phyloP scores from a whole-genome alignment of 2,329 filamentous ascomycete genomes.

The Cladosporium oxysporum region DNA sequence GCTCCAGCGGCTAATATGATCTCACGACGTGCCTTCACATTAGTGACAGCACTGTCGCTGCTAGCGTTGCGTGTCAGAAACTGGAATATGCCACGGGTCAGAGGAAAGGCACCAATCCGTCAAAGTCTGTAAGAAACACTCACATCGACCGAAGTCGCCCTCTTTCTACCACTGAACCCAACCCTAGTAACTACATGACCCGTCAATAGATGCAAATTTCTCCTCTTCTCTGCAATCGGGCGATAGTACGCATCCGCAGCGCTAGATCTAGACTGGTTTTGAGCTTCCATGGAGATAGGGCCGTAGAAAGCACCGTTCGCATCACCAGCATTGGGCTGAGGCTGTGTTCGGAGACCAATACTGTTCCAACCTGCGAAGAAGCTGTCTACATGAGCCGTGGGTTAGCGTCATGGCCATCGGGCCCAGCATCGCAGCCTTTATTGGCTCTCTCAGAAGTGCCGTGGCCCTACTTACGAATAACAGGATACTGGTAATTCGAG shows the following conservation, averaged over 20 bases:
- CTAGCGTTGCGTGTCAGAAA: conserved; percentile 10
- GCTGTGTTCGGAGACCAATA: conserved; percentile 14
- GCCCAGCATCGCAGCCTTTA: neutral
- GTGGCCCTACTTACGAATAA: conserved; percentile 22
- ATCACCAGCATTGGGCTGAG: conserved; percentile 14
- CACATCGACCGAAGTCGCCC: conserved; percentile 16
- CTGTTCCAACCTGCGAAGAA: conserved; percentile 28
- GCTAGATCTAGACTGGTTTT: conserved; percentile 16
- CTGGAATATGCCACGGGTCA: neutral
- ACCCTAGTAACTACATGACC: conserved; percentile 19
- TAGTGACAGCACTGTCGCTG: conserved; percentile 6
- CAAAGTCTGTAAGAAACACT: neutral
- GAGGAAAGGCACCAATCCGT: neutral
- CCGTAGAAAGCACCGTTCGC: conserved; percentile 21
- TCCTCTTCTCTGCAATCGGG: conserved; percentile 10
- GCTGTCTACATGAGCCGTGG: conserved; percentile 4
- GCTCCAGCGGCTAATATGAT: conserved; percentile 56
- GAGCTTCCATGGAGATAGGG: conserved; percentile 7
- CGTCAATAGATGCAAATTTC: conserved; percentile 18
- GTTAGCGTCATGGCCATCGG: too few relatives aligned
- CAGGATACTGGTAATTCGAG: conserved; percentile 28
- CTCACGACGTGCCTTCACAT: conserved; percentile 38
- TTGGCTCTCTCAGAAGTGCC: neutral
- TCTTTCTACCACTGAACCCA: conserved; percentile 13
- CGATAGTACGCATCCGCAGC: conserved; percentile 21